Base-by-base conservation (phyloP, 495 filamentous ascomycete genomes). In the Staphylotrichum longicolle region DNA sequence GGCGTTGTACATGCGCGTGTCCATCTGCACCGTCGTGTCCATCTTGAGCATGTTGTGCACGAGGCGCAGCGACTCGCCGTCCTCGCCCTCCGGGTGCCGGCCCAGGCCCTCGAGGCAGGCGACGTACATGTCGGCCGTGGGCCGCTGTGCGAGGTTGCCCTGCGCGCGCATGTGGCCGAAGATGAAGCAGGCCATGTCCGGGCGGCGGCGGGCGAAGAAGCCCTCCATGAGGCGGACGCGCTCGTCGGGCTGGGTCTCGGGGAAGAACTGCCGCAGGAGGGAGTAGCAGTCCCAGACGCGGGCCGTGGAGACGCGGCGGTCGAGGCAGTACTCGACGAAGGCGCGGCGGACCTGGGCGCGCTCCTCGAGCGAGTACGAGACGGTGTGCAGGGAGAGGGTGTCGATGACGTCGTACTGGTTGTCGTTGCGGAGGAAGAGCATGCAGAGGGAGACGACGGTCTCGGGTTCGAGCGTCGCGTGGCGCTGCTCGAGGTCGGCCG, bases 31-130 rank as follows among this genome's bases (percentile, higher is more conserved):
- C 47, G 83, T 80, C 8, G 85, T 77, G 74, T 98, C 94, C 63
- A 98, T 85, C 73, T 96, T 96, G 50, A 96, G 79, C 84, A 95
- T 91, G 67, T 96, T 96, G 70, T 95, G 89, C 14, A 96, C 82
- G 42, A 87, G 81, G 58, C 85, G 80, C 39, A 96, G 74, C 44
- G 83, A 83, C 40, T 89, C 86, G 3, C 74, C 57, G 62, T 95
- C 87, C 40, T 89, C 86, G 3, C 74, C 57, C 61, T 95, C 87
- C 0, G 77, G 82, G 7, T 78, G 78, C 33, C 79, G 75, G 14
- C 88, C 90, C 14, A 96, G 78, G 3, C 93, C 93, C 49, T 86
- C 82, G 63, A 97, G 86, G 54, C 86, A 91, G 30, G 80, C 72
- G 32, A 87, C 83, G 71, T 98, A 98, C 2, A 87, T 88, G 54